Evolutionary conservation across 345 rosid species (phyloP), one percentile per base, ranked within the genome.

Genomic region (Eutrema yunnanense): DNA sequence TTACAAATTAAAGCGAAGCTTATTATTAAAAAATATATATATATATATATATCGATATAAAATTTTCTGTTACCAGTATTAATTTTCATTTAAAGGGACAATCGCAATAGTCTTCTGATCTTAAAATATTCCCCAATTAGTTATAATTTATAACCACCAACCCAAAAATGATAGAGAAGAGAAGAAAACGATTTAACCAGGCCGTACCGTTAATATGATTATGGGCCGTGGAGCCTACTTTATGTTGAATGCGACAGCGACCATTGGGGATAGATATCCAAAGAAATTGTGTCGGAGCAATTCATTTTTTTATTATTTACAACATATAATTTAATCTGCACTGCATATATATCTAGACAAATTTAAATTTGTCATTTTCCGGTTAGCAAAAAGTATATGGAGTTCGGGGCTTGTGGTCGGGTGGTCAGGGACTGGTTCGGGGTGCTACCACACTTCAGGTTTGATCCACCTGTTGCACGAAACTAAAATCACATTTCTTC

Each of bases 221-320:
- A 77, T 71, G 80, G 80, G 76, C 76, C 76, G 61, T 77, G 80
- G 80, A 77, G 68, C 80, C 80, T 58, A 77, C 76, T 77, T 52
- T 65, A 50, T 43, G 40, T 65, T 56, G n/a, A 71, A 71, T 71
- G 62, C 73, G 76, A 77, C 76, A 77, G 13, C 56, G 68, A 65
- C 80, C 58, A 65, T 36, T 65, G 68, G n/a, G 5, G 50, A 33
- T 57, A 7, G 6, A 32, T 71, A 50, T 65, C 76, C 50, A 55
- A 49, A 56, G 48, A 77, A 72, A 77, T 47, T 77, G 36, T 65
- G 80, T 71, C 80, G 72, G 80, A 65, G 4, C 38, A 61, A 67
- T 68, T 60, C 33, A 32, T 6, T 32, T 46, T 13, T 41, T 51
- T 1, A 1, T 33, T 34, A 9, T 10, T 16, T 48, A 2, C 12